Conservation (phyloP, 805 yeast genomes). For the Blastobotrys terrestris region DNA sequence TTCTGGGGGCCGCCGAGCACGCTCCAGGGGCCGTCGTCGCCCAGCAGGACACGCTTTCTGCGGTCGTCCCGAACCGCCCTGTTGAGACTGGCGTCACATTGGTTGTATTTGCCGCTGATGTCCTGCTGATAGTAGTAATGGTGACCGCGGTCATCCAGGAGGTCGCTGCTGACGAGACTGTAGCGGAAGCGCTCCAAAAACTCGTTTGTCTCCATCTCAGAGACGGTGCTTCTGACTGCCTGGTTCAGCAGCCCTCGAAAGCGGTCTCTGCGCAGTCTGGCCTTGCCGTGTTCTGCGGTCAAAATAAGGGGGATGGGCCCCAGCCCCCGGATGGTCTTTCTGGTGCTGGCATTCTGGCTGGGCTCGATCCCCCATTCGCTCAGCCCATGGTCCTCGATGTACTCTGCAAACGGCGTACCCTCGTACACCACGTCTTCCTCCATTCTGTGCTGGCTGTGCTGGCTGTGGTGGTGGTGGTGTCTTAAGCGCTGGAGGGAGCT, state of each 20-base stretch:
- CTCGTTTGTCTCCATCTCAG: constrained; percentile 25
- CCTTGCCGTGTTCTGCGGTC: constrained; percentile 7
- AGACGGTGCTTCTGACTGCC: constrained; percentile 24
- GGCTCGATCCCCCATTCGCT: constrained; percentile 5
- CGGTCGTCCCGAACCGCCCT: background rate
- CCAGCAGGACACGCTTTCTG: constrained; percentile 17
- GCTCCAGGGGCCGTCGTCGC: constrained; percentile 19
- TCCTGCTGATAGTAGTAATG: constrained; percentile 16
- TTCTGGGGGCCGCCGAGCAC: constrained; percentile 11
- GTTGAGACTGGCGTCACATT: constrained; percentile 6
- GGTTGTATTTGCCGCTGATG: constrained; percentile 1
- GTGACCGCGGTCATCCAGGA: constrained; percentile 38
- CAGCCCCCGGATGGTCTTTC: background rate
- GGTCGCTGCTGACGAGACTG: constrained; percentile 42
- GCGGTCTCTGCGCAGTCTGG: constrained; percentile 16
- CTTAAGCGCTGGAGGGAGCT: no score
- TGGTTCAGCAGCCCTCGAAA: constrained; percentile 21
- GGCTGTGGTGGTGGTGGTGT: no score
- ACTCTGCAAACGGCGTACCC: constrained; percentile 28
- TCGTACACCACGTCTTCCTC: constrained; percentile 21
- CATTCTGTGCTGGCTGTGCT: no score
- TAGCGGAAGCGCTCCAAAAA: constrained; percentile 50
- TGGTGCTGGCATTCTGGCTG: background rate
- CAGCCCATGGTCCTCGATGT: constrained; percentile 17
- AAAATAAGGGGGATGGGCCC: constrained; percentile 14